Evolutionary conservation across 1,284 basidiomycete species (phyloP).

Genomic region (Malassezia equina): DNA sequence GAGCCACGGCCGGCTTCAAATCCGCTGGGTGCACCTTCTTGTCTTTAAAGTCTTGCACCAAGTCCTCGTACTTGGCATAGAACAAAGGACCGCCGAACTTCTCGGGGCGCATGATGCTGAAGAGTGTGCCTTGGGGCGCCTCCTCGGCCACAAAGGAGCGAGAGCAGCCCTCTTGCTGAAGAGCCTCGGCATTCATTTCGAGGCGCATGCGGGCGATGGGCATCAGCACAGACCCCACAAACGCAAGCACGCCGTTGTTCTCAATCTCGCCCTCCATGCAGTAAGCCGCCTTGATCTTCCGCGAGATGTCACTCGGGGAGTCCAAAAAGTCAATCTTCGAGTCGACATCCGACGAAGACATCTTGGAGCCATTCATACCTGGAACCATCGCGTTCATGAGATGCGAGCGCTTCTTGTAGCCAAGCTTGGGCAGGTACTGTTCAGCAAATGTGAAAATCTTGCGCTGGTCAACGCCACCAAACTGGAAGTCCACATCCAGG

Average conservation of each 20-base stretch:
- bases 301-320: conserved; percentile 66
- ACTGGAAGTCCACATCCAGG: conserved; percentile 91
- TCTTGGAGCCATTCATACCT: conserved; percentile 84
- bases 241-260: conserved; percentile 84
- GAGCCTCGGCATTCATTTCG: conserved; percentile 26
- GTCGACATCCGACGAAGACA: conserved; percentile 95
- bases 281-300: conserved; percentile 84
- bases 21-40: conserved; percentile 80
- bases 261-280: conserved; percentile 76
- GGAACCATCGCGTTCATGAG: conserved; percentile 99
- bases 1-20: conserved; percentile 70
- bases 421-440: conserved; percentile 80
- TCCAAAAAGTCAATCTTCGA: conserved; percentile 98
- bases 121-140: conserved; percentile 67
- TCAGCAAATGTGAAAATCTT: conserved; percentile 99
- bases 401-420: conserved; percentile 89
- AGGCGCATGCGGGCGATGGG: conserved; percentile 57
- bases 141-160: conserved; percentile 51
- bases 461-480: conserved; percentile 93
- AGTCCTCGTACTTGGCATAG: conserved; percentile 59
- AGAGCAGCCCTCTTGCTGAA: conserved; percentile 18
- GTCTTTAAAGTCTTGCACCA: conserved; percentile 67
- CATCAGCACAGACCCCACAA: conserved; percentile 76
- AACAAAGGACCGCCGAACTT: conserved; percentile 77
- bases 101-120: conserved; percentile 65